These are phyloP conservation scores for Collybia sordida DNA, from an alignment of 768 basidiomycete species.

Conservation along the genomic window DNA sequence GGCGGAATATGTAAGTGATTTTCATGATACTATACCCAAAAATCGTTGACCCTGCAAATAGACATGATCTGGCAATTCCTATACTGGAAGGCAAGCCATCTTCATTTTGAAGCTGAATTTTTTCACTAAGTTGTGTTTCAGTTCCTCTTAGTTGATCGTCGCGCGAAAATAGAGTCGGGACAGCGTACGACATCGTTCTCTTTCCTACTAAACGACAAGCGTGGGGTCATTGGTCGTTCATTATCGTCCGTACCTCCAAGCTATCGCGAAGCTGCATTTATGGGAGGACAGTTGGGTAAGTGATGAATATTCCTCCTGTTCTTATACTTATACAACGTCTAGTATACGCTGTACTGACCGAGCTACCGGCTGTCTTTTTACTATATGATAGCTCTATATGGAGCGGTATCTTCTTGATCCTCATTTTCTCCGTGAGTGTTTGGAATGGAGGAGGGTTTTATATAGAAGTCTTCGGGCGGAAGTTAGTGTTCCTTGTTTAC, in stretches of 20 bases:
- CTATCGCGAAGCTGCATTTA: slow-evolving; percentile 73
- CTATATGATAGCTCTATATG: slow-evolving; percentile 79
- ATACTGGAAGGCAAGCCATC: slow-evolving; percentile 78
- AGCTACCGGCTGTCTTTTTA: slow-evolving; percentile 80
- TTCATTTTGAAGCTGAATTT: neutral
- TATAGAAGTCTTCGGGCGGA: slow-evolving; percentile 95
- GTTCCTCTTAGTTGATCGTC: slow-evolving; percentile 87
- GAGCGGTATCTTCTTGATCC: slow-evolving; percentile 75
- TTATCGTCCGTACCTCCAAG: slow-evolving; percentile 59
- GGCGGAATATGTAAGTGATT: slow-evolving; percentile 74
- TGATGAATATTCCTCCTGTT: slow-evolving; percentile 10
- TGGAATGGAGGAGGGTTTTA: slow-evolving; percentile 98
- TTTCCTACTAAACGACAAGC: slow-evolving; percentile 85
- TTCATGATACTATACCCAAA: neutral
- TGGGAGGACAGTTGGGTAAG: slow-evolving; percentile 80
- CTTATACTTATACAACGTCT: slow-evolving; percentile 2
- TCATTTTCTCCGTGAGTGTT: slow-evolving; percentile 82
- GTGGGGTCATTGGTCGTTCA: slow-evolving; percentile 74
- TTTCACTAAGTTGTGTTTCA: slow-evolving; percentile 22
- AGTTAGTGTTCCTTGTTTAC: slow-evolving; percentile 52
- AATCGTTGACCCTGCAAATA: slow-evolving; percentile 25
- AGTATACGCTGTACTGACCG: slow-evolving; percentile 87
- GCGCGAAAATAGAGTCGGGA: slow-evolving; percentile 88
- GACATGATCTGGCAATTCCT: slow-evolving; percentile 91
- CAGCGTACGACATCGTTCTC: slow-evolving; percentile 90